Evolutionary conservation across 352 stramenopile genomes (phyloP).

Genomic region (Elongisporangium senticosum): DNA sequence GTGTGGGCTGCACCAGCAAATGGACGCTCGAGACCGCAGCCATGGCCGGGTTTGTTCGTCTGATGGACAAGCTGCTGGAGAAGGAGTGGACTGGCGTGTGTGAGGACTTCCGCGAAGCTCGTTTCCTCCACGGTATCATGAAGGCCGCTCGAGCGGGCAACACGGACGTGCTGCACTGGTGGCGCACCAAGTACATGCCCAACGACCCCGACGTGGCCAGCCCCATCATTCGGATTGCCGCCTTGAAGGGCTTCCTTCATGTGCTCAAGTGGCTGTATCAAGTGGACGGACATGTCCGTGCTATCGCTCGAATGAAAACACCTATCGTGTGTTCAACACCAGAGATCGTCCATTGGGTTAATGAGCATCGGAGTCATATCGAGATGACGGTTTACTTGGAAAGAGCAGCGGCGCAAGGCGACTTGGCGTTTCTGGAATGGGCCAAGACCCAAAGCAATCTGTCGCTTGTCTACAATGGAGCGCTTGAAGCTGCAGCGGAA

Average conservation of each 20-base stretch:
- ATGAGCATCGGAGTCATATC: background rate
- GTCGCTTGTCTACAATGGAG: background rate
- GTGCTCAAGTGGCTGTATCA: background rate
- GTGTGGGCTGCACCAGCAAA: background rate
- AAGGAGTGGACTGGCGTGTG: background rate
- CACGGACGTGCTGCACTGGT: background rate
- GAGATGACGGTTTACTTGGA: background rate
- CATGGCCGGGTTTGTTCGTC: background rate
- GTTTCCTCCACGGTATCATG: background rate
- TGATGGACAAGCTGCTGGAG: background rate
- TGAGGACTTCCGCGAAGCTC: background rate
- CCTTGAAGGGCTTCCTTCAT: background rate
- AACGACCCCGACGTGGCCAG: background rate
- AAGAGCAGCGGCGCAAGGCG: background rate
- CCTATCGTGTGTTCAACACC: background rate
- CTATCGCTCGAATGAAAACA: background rate
- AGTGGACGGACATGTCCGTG: background rate
- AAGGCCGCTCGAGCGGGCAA: background rate
- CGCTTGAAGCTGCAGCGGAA: conserved; percentile 2
- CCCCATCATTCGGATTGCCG: background rate
- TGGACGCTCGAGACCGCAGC: background rate
- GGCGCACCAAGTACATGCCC: background rate
- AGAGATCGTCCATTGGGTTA: background rate
- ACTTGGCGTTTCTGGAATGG: background rate
- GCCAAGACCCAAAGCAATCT: background rate